Evolutionary conservation across 768 basidiomycete species (phyloP), one percentile per base, ranked within the genome.

Genomic region (Pholiota conissans): DNA sequence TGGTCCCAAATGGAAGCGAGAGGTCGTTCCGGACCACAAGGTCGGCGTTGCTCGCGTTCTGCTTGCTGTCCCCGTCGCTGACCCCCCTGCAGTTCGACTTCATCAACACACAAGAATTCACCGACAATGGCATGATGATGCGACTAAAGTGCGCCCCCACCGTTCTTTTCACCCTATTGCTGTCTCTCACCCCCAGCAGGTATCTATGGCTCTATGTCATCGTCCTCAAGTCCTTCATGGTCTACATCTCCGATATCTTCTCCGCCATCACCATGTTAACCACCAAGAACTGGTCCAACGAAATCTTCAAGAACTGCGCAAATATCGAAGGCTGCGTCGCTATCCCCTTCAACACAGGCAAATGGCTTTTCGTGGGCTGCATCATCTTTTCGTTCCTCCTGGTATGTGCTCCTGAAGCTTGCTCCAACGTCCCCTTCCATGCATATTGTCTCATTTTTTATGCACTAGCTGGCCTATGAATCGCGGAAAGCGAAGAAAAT

Each of bases 341-440:
- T 68, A 90, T 95, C 62, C 88, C 91, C 2, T 98, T 97, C 76
- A 77, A 79, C 57, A 85, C 91, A 54, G 95, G 93, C 51, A 92
- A 95, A 73, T 98, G 94, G 94, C 78, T 99, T 59, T 98, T 98
- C 76, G 90, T 97, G 18, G 94, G 93, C 46, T 98, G 96, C 74
- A 98, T 99, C 82, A 90, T 97, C 64, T 92, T 97, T 72, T 94
- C 93, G n/a, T 98, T 98, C 77, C 79, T 99, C 27, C 76, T 99
- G 70, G 94, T 93, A 67, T 61, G 90, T 77, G 24, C 8, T 22
- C 34, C 53, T 22, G 49, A 27, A 18, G 26, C 24, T 46, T 9
- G 18, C 27, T 22, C 35, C 13, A 11, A 37, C 22, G 20, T 28
- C n/a, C 34, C 22, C 18, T 10, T 45, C 42, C 22, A 24, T 26